A percentile compares a stretch with the other conserved stretches of the same genome.
Conservation (phyloP, 179 eudicot species). For the Spergularia azorica region DNA sequence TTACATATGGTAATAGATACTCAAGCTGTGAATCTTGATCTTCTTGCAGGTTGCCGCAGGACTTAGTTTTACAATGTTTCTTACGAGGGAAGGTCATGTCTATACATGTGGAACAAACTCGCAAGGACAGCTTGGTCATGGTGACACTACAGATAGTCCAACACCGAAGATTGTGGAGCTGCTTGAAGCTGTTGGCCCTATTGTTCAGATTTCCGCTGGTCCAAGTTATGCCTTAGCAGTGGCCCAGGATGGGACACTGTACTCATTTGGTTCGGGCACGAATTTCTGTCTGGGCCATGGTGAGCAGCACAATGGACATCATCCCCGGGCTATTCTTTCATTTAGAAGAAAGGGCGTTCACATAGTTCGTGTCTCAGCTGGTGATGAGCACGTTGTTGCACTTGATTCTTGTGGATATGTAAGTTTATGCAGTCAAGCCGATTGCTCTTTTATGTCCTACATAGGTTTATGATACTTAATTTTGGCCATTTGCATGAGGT, state of each 20-base stretch:
- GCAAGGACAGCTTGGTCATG: constrained; percentile 95
- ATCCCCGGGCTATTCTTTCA: constrained; percentile 67
- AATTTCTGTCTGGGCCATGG: constrained; percentile 98
- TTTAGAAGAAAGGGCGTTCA: constrained; percentile 78
- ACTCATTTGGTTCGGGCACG: constrained; percentile 85
- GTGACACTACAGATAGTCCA: constrained; percentile 72
- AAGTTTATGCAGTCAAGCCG: constrained; percentile 25
- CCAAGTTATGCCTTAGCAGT: constrained; percentile 81
- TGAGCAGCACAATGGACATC: constrained; percentile 78
- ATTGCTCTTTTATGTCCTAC: constrained; percentile 8
- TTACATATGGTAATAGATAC: not conserved
- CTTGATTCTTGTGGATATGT: constrained; percentile 93
- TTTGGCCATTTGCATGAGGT: not conserved
- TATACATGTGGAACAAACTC: constrained; percentile 85
- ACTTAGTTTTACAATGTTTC: constrained; percentile 84
- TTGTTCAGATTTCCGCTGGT: constrained; percentile 87
- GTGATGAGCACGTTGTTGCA: constrained; percentile 96
- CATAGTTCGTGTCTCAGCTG: constrained; percentile 87
- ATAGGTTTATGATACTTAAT: not conserved
- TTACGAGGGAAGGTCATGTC: constrained; percentile 70
- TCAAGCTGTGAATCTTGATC: not conserved
- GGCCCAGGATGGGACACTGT: constrained; percentile 63
- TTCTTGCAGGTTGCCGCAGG: constrained; percentile 86
- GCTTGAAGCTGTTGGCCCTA: constrained; percentile 50
- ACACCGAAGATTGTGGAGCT: constrained; percentile 62